These are phyloP conservation scores for Magnolia changhungtana DNA, from an alignment of 164 flowering plant genomes.

Conservation along the genomic window DNA sequence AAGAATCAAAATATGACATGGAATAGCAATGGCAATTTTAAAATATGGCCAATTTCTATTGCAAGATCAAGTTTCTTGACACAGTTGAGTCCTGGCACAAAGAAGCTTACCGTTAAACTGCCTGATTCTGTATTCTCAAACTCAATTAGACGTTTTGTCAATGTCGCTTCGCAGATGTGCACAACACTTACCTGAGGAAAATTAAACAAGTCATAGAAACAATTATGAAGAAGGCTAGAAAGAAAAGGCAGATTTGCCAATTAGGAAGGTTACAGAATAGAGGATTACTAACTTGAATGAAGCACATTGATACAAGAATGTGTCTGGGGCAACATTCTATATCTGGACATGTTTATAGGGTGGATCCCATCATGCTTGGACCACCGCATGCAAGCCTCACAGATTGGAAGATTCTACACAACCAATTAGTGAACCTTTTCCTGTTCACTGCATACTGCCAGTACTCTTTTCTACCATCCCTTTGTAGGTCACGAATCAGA, in stretches of 20 bases:
- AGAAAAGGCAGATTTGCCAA: background rate
- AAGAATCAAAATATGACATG: background rate
- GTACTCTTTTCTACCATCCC: background rate
- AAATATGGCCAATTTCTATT: background rate
- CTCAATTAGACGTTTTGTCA: slow-evolving; percentile 84
- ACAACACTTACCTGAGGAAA: slow-evolving; percentile 59
- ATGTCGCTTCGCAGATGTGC: slow-evolving; percentile 87
- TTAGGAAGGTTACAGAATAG: background rate
- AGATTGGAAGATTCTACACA: background rate
- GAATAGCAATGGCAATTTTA: background rate
- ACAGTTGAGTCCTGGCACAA: background rate
- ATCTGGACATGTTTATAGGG: background rate
- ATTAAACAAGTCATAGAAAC: background rate
- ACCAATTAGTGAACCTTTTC: background rate
- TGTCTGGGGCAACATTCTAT: background rate
- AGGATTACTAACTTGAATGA: background rate
- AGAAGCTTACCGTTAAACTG: slow-evolving; percentile 63
- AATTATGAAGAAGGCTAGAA: background rate
- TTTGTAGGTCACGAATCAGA: background rate
- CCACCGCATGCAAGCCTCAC: background rate
- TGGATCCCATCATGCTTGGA: background rate
- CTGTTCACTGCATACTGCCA: background rate
- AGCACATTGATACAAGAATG: background rate
- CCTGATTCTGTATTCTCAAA: slow-evolving; percentile 90
- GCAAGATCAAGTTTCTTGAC: background rate